Base-by-base conservation (phyloP, 2,329 filamentous ascomycete genomes). In the Pseudopyricularia cyperi region DNA sequence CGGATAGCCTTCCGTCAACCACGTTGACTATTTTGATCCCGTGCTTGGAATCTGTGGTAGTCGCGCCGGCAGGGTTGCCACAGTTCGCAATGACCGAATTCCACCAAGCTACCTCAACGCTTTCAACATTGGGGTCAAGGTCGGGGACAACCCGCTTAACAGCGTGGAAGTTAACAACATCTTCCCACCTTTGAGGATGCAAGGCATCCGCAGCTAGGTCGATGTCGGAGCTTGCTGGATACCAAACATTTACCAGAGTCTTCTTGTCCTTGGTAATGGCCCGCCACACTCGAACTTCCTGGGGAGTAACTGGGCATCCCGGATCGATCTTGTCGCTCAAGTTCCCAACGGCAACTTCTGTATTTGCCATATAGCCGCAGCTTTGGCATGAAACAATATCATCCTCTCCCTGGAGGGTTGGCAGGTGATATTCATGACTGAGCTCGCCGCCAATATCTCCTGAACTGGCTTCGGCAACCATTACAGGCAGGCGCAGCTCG, bases 361-460 rank as follows among this genome's bases (percentile, higher is more conserved):
- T 87, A 57, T 97, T 98, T 53, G 85, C 85, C 1, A 85, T 77
- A 62, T 90, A 88, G 33, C 77, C 73, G 63, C 93, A 98, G 11
- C 66, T 69, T 22, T 70, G 69, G 65, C 93, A 98, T 55, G 74
- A 83, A 56, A 94, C 79, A 35, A 98, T 76, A 1, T 80, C 83
- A 61, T 98, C 93, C 64, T 97, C 93, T 7, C 93, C 93, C 49
- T 85, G 82, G 0, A 77, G 63, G 30, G 83, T 88, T 1, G 85
- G 77, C 50, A 95, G 83, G 63, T 96, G 93, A 63, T 94, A 98
- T 62, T 98, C 93, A 64, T 98, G 93, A 65, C 90, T 97, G 35
- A 95, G 69, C 57, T 83, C 85, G 12, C 93, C 93, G 32, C 93
- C 93, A 79, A 98, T 98, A 57, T 89, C 87, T n/a, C 93, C 93